Conservation (phyloP, 192 early-diverging fungal species). For the Haplosporangium gracile region DNA sequence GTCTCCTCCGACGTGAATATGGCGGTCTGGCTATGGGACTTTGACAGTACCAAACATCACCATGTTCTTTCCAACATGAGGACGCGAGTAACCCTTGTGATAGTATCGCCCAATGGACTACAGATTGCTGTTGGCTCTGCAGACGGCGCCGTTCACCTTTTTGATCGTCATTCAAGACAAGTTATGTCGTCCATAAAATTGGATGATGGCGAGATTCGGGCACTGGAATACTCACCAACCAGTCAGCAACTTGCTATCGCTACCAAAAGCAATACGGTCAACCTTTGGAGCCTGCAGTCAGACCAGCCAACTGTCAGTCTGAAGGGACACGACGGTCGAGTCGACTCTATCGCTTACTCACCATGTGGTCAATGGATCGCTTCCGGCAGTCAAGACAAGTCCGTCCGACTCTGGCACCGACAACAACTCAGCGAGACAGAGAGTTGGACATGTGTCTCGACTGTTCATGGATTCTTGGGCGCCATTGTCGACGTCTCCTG, state of each 20-base stretch:
- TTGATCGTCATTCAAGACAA: neutral
- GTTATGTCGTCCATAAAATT: neutral
- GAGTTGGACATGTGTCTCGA: neutral
- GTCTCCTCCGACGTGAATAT: neutral
- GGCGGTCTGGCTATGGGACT: neutral
- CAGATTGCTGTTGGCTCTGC: neutral
- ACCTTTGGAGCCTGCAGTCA: neutral
- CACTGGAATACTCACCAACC: neutral
- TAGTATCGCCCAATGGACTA: neutral
- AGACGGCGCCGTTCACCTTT: neutral
- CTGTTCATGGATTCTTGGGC: neutral
- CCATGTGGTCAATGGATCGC: conserved; percentile 3
- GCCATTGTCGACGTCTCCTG: neutral
- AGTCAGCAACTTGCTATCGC: neutral
- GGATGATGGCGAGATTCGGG: neutral
- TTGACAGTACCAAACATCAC: neutral
- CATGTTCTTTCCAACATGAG: neutral
- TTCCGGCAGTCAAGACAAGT: neutral
- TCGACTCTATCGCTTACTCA: neutral
- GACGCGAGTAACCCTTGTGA: too few species aligned
- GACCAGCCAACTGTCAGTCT: neutral
- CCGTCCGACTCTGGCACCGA: neutral
- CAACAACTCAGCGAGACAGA: neutral
- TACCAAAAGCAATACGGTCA: neutral
- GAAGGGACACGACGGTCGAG: neutral